A percentile compares a stretch with the other conserved stretches of the same genome.
Conservation (phyloP, 2,329 filamentous ascomycete species). For the Alternaria hordeiaustralica region DNA sequence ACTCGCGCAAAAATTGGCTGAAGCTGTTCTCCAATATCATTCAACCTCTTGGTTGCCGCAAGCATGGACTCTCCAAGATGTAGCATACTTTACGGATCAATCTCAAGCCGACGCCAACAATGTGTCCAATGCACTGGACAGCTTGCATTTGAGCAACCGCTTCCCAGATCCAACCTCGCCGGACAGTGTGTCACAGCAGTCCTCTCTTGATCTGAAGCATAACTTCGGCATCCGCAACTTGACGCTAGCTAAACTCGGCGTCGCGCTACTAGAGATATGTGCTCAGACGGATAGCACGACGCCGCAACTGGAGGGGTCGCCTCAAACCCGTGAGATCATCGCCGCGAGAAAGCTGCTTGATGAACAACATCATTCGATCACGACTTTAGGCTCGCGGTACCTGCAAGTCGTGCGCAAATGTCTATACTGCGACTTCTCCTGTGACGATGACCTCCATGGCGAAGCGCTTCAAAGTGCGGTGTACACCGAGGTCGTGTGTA, state of each 20-base stretch:
- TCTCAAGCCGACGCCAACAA: neutral
- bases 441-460: neutral
- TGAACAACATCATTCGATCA: neutral
- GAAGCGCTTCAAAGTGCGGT: neutral
- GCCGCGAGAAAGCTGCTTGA: neutral
- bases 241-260: neutral
- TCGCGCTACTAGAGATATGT: neutral
- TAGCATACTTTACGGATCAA: slow-evolving; percentile 14
- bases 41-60: slow-evolving; percentile 18
- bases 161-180: neutral
- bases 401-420: neutral
- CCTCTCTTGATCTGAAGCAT: neutral
- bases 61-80: slow-evolving; percentile 17
- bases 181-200: neutral
- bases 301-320: neutral
- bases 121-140: neutral
- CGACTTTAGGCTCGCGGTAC: no score
- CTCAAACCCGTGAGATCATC: neutral
- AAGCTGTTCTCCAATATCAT: slow-evolving; percentile 17
- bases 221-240: neutral
- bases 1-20: slow-evolving; percentile 13
- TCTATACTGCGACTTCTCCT: neutral
- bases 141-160: neutral
- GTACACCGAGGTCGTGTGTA: slow-evolving; percentile 1
- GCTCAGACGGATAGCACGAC: neutral